Percentiles rank a stretch among this genome's conserved stretches.
phyloP scores from a whole-genome alignment of 352 stramenopile genomes.

The Pythium dissotocum region DNA sequence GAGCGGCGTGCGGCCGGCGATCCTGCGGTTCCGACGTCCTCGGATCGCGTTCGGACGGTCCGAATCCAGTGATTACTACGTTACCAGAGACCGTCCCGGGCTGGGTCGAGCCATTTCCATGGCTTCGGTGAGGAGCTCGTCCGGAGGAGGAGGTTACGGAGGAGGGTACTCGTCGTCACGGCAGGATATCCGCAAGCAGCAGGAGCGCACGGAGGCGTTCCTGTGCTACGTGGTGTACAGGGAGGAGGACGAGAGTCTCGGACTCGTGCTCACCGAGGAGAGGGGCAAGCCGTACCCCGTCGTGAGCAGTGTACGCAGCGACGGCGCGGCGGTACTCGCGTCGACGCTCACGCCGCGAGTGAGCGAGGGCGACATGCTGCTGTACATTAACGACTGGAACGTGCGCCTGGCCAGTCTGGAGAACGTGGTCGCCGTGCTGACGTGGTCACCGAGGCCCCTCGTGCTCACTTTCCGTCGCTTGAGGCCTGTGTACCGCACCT shows the following conservation, averaged over 20 bases:
- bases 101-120: slow-evolving; percentile 1
- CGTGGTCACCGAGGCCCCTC: slow-evolving; percentile 56
- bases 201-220: slow-evolving; percentile 34
- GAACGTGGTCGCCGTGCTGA: slow-evolving; percentile 53
- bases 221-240: slow-evolving; percentile 68
- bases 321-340: slow-evolving; percentile 7
- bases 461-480: slow-evolving; percentile 62
- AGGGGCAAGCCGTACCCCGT: slow-evolving; percentile 45
- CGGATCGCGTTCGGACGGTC: background rate
- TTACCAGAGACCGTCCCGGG: background rate
- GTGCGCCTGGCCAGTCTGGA: slow-evolving; percentile 51
- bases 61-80: background rate
- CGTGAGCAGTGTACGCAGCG: background rate
- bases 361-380: slow-evolving; percentile 46
- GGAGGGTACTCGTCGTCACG: background rate
- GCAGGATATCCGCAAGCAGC: slow-evolving; percentile 7
- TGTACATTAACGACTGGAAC: slow-evolving; percentile 70
- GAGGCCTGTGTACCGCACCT: slow-evolving; percentile 10
- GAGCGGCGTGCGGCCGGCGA: slow-evolving; percentile 55
- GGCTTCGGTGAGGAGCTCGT: background rate
- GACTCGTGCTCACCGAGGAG: slow-evolving; percentile 48
- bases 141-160: background rate
- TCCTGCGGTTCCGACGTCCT: slow-evolving; percentile 60
- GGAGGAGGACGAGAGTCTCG: slow-evolving; percentile 59
- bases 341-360: slow-evolving; percentile 35